Conservation (phyloP, 306 rosid species). For the Delonix regia region DNA sequence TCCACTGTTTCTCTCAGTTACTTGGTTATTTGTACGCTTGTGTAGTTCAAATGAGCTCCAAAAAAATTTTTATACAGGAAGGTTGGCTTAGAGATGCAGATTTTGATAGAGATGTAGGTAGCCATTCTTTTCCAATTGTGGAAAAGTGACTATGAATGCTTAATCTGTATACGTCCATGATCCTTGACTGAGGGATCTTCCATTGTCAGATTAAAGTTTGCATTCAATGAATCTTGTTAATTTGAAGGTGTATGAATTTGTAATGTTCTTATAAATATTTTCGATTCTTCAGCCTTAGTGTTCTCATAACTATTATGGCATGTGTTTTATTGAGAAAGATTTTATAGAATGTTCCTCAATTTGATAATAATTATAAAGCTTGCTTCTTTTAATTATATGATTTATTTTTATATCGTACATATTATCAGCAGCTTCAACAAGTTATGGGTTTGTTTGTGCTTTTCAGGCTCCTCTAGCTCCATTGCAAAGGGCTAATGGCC, state of each 20-base stretch:
- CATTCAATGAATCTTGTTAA: neutral
- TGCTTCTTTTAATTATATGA: neutral
- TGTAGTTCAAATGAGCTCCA: neutral
- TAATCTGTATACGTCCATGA: neutral
- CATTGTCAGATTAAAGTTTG: conserved; percentile 4
- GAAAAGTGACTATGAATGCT: neutral
- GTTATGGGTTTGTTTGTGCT: conserved; percentile 41
- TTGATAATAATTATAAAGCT: conserved; percentile 1
- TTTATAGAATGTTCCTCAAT: neutral
- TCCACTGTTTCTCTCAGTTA: neutral
- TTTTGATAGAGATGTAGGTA: neutral
- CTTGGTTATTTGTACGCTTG: neutral
- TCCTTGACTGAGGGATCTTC: neutral
- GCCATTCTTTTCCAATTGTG: neutral
- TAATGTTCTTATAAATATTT: neutral
- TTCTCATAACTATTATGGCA: neutral
- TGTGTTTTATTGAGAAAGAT: conserved; percentile 4
- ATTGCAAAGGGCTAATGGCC: conserved; percentile 64
- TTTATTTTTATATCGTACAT: neutral
- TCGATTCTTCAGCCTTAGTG: neutral
- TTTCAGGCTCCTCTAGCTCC: conserved; percentile 90
- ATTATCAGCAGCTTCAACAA: conserved; percentile 10
- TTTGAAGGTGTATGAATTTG: neutral
- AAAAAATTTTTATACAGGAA: neutral
- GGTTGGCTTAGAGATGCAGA: neutral